Evolutionary conservation across 2,329 filamentous ascomycete species (phyloP).

Genomic region (Clonostachys solani): DNA sequence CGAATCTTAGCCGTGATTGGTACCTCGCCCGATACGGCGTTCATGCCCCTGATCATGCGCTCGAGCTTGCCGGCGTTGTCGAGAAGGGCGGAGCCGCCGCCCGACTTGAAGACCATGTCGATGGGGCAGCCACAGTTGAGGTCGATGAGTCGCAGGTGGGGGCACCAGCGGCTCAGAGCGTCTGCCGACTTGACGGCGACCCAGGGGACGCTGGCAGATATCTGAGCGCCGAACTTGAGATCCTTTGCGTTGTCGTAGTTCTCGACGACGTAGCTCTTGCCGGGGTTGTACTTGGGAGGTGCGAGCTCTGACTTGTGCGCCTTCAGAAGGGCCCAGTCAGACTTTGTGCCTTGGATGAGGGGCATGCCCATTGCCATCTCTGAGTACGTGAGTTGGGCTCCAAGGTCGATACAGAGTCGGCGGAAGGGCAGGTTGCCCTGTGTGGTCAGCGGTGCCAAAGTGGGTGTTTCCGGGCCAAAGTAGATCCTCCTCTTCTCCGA

Average conservation of each 20-base stretch:
- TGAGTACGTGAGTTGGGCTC: slow-evolving; percentile 91
- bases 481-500: slow-evolving; percentile 94
- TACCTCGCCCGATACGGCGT: slow-evolving; percentile 81
- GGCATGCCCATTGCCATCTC: slow-evolving; percentile 97
- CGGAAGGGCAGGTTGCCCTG: slow-evolving; percentile 96
- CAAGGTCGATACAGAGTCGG: slow-evolving; percentile 81
- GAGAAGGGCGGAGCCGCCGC: slow-evolving; percentile 88
- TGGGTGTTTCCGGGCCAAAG: slow-evolving; percentile 89
- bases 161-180: slow-evolving; percentile 69
- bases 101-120: slow-evolving; percentile 84
- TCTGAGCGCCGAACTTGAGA: slow-evolving; percentile 86
- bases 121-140: slow-evolving; percentile 98
- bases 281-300: slow-evolving; percentile 63
- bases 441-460: slow-evolving; percentile 91
- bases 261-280: slow-evolving; percentile 51
- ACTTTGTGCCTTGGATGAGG: slow-evolving; percentile 81
- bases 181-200: slow-evolving; percentile 86
- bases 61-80: slow-evolving; percentile 84
- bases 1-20: slow-evolving; percentile 95
- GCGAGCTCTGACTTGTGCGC: slow-evolving; percentile 79
- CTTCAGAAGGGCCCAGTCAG: slow-evolving; percentile 93
- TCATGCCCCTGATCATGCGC: slow-evolving; percentile 96
- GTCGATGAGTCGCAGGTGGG: slow-evolving; percentile 84
- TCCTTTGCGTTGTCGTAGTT: slow-evolving; percentile 81
- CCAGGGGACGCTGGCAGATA: slow-evolving; percentile 90